Base-by-base conservation (phyloP, 495 filamentous ascomycete genomes). In the Penicillium psychrofluorescens region DNA sequence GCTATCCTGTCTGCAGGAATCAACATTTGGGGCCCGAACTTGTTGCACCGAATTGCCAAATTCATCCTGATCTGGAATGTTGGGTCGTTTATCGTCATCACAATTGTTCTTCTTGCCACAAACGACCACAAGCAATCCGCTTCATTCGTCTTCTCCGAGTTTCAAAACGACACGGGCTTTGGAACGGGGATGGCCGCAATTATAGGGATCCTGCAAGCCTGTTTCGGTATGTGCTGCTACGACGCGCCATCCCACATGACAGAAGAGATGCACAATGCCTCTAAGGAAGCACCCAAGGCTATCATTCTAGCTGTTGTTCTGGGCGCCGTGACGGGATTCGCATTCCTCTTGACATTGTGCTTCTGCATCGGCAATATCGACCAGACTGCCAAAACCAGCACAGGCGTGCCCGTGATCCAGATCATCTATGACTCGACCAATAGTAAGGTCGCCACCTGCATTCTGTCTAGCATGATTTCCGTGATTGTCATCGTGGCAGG, bases 161-260 rank as follows among this genome's bases (percentile, higher is more conserved):
- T 81, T 53, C 70, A 80, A 45, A 80, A 80, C 44, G 62, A 67
- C 35, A 72, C 76, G 1, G 78, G 78, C 15, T 78, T 75, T 45
- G 63, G 65, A 12, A 54, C 61, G 7, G 62, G 68, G 0, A 79
- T 77, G 59, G 64, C 71, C 8, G 71, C 70, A 0, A 70, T 80
- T 16, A 45, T 80, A 11, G 77, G 77, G n/a, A 64, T 79, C 12
- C 49, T 81, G 12, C 77, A 81, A 47, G 64, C 66, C 44, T 72
- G 67, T 7, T 80, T 81, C 44, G 76, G 76, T 12, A 78, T 81
- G 76, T 74, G 69, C 51, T 75, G 74, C 47, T 74, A 70, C 44
- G 66, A 75, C 45, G 67, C 64, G 3, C 64, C 67, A 0, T 49
- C 59, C 0, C 70, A 74, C 36, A 75, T 75, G 70, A 70, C 64